A percentile compares a stretch with the other conserved stretches of the same genome.
Conservation (phyloP, 306 rosid species). For the Cicer arietinum region DNA sequence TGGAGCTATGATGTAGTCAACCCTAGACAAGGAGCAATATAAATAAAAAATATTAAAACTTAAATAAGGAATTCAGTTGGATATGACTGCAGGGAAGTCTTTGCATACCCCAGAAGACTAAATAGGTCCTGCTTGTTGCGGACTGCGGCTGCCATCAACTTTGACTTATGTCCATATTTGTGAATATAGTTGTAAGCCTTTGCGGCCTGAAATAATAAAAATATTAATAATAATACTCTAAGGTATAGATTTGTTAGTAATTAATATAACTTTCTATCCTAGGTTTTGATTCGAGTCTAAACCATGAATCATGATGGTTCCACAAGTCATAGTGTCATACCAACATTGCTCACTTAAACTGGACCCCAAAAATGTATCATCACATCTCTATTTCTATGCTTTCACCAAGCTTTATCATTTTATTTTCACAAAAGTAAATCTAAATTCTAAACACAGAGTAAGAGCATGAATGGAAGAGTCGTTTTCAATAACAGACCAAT, state of each 20-base stretch:
- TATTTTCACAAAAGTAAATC: conserved; percentile 3
- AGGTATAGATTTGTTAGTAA: conserved; percentile 26
- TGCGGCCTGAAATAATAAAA: conserved; percentile 67
- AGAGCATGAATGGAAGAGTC: conserved; percentile 27
- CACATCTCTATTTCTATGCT: conserved; percentile 19
- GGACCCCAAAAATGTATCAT: background rate
- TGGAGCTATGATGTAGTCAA: conserved; percentile 95
- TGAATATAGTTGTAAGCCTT: conserved; percentile 94
- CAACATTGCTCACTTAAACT: conserved; percentile 24
- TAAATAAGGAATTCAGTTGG: conserved; percentile 29
- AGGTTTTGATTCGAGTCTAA: conserved; percentile 14
- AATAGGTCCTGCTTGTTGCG: conserved; percentile 95
- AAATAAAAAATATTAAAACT: conserved; percentile 41
- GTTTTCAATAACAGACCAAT: conserved; percentile 65
- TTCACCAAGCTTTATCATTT: conserved; percentile 29
- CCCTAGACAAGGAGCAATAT: conserved; percentile 55
- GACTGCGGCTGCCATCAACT: conserved; percentile 99
- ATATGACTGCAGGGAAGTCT: conserved; percentile 29
- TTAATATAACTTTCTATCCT: conserved; percentile 17
- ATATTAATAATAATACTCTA: conserved; percentile 36
- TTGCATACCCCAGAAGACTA: conserved; percentile 88
- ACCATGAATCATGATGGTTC: conserved; percentile 24
- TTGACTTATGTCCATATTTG: conserved; percentile 89
- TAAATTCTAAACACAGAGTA: conserved; percentile 20
- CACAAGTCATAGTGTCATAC: conserved; percentile 30